Evolutionary conservation across 1,284 basidiomycete genomes (phyloP).

Genomic region (Marasmius oreades): DNA sequence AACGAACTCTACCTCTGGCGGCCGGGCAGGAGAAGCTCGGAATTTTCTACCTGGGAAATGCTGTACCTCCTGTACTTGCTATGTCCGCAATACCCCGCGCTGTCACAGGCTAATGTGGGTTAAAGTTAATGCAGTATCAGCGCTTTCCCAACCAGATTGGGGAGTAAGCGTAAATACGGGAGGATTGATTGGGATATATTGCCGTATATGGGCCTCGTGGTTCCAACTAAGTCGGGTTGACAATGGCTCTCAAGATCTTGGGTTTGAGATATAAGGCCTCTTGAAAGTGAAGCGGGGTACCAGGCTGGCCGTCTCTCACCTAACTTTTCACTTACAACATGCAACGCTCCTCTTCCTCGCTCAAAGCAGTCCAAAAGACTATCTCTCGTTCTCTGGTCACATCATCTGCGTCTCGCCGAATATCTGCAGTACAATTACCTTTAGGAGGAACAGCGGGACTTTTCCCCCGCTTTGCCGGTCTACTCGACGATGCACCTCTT

Average conservation of each 20-base stretch:
- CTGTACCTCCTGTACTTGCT: no score
- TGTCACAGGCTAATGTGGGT: no score
- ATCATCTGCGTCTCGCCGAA: not conserved
- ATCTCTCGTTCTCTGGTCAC: not conserved
- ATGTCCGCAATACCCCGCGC: no score
- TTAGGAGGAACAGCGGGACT: not conserved
- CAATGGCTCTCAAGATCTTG: not conserved
- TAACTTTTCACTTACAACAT: not conserved
- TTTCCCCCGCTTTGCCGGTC: slow-evolving; percentile 30
- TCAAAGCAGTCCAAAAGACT: not conserved
- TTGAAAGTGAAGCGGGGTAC: not conserved
- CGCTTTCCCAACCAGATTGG: no score
- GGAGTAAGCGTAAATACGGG: no score
- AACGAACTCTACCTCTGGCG: no score
- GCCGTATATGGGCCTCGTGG: no score
- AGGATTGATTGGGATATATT: no score
- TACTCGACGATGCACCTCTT: slow-evolving; percentile 31
- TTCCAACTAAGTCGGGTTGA: no score
- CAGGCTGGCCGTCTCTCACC: not conserved
- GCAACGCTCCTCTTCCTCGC: not conserved
- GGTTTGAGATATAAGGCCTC: not conserved
- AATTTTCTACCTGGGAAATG: no score
- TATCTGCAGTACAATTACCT: not conserved
- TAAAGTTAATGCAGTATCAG: no score
- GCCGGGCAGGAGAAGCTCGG: no score